These are phyloP conservation scores for Phytopythium aichiense DNA, from an alignment of 352 stramenopile species.

Conservation along the genomic window DNA sequence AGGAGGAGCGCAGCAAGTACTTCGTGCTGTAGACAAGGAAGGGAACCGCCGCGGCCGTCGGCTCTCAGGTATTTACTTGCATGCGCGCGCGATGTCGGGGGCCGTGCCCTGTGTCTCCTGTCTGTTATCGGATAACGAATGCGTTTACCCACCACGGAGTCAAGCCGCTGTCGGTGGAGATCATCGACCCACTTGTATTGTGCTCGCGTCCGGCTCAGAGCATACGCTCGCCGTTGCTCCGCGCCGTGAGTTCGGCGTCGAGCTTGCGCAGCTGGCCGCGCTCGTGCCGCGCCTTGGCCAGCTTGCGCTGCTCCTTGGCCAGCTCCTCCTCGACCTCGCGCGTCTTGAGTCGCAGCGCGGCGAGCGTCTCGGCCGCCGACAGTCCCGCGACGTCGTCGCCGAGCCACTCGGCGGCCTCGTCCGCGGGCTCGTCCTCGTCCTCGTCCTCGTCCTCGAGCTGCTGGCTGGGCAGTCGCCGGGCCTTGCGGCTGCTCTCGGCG, in stretches of 20 bases:
- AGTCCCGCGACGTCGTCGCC: slow-evolving; percentile 41
- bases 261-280: slow-evolving; percentile 50
- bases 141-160: not conserved
- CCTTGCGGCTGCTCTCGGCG: not conserved
- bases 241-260: slow-evolving; percentile 23
- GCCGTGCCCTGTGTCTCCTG: not conserved
- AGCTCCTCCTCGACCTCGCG: slow-evolving; percentile 49
- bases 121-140: not conserved
- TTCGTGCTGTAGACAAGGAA: slow-evolving; percentile 66
- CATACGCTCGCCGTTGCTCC: slow-evolving; percentile 12
- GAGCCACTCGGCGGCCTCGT: slow-evolving; percentile 11
- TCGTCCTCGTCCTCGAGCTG: slow-evolving; percentile 5
- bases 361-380: slow-evolving; percentile 24
- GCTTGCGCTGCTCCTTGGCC: slow-evolving; percentile 43
- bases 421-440: slow-evolving; percentile 17
- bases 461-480: not conserved
- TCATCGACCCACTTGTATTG: not conserved
- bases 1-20: slow-evolving; percentile 81
- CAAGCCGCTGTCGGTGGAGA: not conserved
- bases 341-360: slow-evolving; percentile 26
- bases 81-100: not conserved
- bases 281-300: slow-evolving; percentile 38
- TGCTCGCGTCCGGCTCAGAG: slow-evolving; percentile 8
- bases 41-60: slow-evolving; percentile 9
- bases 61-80: slow-evolving; percentile 5